Evolutionary conservation across 2,329 filamentous ascomycete species (phyloP).

Genomic region (Botryotinia convoluta): DNA sequence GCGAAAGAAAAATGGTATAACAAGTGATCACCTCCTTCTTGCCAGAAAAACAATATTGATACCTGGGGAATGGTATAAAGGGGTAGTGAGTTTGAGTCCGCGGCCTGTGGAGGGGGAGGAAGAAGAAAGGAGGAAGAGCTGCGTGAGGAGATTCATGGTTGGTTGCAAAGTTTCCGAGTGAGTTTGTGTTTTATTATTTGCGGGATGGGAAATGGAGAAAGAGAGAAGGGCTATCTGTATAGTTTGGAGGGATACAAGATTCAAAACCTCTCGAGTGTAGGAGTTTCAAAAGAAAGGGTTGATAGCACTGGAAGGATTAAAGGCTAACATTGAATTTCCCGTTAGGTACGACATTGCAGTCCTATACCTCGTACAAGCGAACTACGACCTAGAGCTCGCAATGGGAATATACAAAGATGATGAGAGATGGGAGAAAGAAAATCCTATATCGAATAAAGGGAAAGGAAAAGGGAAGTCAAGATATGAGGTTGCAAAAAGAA

Average conservation of each 20-base stretch:
- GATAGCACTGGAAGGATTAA: not conserved
- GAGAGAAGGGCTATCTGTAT: not conserved
- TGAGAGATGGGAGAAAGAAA: slow-evolving; percentile 70
- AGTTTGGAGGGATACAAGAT: not conserved
- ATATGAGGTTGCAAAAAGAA: slow-evolving; percentile 35
- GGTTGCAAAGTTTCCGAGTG: slow-evolving; percentile 74
- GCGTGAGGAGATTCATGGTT: slow-evolving; percentile 76
- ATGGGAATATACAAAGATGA: slow-evolving; percentile 66
- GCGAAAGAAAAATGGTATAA: slow-evolving; percentile 66
- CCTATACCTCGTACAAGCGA: slow-evolving; percentile 68
- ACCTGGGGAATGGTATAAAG: slow-evolving; percentile 67
- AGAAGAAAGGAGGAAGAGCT: slow-evolving; percentile 67
- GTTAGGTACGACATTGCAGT: slow-evolving; percentile 65
- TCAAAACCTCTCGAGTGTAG: not conserved
- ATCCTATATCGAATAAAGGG: slow-evolving; percentile 53
- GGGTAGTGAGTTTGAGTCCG: slow-evolving; percentile 65
- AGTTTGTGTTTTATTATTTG: slow-evolving; percentile 37
- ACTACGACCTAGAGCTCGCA: slow-evolving; percentile 64
- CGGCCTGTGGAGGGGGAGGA: slow-evolving; percentile 71
- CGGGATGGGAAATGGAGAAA: not conserved
- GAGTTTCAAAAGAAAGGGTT: not conserved
- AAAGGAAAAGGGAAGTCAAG: slow-evolving; percentile 45
- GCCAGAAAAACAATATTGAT: slow-evolving; percentile 70
- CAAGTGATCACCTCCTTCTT: slow-evolving; percentile 66
- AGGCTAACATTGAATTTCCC: slow-evolving; percentile 38